Evolutionary conservation across 1,139 yeast species (phyloP), one percentile per base, ranked within the genome.

Genomic region (Yamadazyma aaseri): DNA sequence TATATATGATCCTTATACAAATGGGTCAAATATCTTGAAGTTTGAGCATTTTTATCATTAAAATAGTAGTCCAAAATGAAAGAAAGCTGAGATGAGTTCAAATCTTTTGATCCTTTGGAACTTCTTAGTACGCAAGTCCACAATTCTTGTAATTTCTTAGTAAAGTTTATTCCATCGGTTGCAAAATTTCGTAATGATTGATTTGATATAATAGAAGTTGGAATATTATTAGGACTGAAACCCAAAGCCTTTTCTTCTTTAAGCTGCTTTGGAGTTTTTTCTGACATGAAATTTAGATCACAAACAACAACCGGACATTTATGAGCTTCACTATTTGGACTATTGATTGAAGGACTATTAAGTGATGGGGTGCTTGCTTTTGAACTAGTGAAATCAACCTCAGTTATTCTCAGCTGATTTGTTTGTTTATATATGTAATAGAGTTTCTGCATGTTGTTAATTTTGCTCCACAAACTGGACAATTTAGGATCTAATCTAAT

Each of bases 271-370:
- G 24, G 11, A 4, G 11, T 14, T 16, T 55, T 59, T 11, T 63
- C 66, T 16, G 50, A 49, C 63, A 65, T 59, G 34, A 63, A 55
- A 37, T 63, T 63, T 40, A 68, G 56, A 42, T 66, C 71, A 40
- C 70, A 64, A 37, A 63, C 70, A 21, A 64, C 56, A 2, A 68
- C 73, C 0, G 74, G 73, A 35, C 74, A 68, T 32, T 55, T 55
- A 11, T 28, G 31, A 17, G 28, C 36, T 13, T 20, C 35, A 11
- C 17, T 17, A 9, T 21, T 4, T 28, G 33, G 36, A 22, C 26
- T 17, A 13, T 7, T 15, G n/a, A n/a, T n/a, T 10, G 25, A 9
- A 10, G 25, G 25, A 22, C 25, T 22, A 22, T 22, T 22, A 8
- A 11, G 13, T 22, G 25, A 22, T 14, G 31, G 22, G 3, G 28